A percentile compares a stretch with the other conserved stretches of the same genome.
These are phyloP conservation scores for Suhomyces xylopsoci DNA, from an alignment of 805 yeast genomes.

Conservation along the genomic window DNA sequence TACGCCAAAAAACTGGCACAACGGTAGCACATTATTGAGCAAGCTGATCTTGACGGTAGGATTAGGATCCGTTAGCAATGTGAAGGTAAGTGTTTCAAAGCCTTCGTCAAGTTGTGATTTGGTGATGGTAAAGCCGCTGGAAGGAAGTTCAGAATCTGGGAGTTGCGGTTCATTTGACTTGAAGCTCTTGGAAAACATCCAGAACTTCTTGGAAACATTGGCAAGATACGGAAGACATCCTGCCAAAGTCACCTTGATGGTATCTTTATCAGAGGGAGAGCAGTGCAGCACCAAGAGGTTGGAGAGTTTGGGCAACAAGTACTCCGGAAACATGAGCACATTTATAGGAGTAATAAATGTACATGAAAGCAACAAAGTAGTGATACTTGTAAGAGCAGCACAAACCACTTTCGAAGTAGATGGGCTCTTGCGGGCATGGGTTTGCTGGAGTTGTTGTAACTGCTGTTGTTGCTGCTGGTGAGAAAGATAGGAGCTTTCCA, in stretches of 20 bases:
- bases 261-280: slow-evolving; percentile 22
- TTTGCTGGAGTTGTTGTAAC: neutral
- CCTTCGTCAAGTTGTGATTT: slow-evolving; percentile 46
- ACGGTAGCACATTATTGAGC: slow-evolving; percentile 64
- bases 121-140: slow-evolving; percentile 19
- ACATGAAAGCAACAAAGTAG: slow-evolving; percentile 66
- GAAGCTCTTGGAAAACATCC: slow-evolving; percentile 56
- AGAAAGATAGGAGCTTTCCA: slow-evolving; percentile 11
- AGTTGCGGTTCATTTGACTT: slow-evolving; percentile 15
- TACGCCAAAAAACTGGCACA: slow-evolving; percentile 80
- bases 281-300: slow-evolving; percentile 23
- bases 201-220: slow-evolving; percentile 56
- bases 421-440: neutral
- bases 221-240: slow-evolving; percentile 73
- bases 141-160: neutral
- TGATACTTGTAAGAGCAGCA: slow-evolving; percentile 58
- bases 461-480: neutral
- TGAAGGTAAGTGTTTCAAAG: slow-evolving; percentile 64
- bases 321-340: slow-evolving; percentile 75
- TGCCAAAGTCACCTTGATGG: slow-evolving; percentile 64
- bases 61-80: slow-evolving; percentile 66
- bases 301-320: slow-evolving; percentile 66
- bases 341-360: slow-evolving; percentile 70
- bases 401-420: slow-evolving; percentile 57
- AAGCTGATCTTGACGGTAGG: slow-evolving; percentile 67